Evolutionary conservation across 2,329 filamentous ascomycete genomes (phyloP), one percentile per base, ranked within the genome.

Genomic region (Aspergillus pseudotamarii): DNA sequence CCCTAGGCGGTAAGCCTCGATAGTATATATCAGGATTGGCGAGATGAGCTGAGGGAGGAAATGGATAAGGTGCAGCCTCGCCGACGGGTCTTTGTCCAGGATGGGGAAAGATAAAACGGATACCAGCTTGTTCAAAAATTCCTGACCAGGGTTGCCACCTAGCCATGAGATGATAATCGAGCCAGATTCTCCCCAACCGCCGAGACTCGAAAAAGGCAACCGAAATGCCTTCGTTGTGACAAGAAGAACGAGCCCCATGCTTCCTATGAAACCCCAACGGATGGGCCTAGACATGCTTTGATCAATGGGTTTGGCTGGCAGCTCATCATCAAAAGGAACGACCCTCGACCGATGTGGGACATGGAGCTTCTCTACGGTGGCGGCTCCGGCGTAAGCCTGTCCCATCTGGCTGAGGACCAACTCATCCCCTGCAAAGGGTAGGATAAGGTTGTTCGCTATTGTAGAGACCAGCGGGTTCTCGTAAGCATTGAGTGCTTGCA

Each of bases 41-140:
- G 54, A 57, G 11, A 57, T 57, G 19, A 57, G 32, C 21, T 57
- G 54, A 38, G 54, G 54, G 14, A 57, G 54, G 6, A 57, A 57
- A 32, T 57, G 28, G n/a, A 57, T 6, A 11, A 57, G 54, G 11
- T 57, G 54, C 19, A 43, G 21, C 32, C 34, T 57, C 4, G 8
- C 14, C n/a, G 21, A 19, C 0, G 41, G 41, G 41, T 43, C n/a
- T 4, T 19, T 43, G 10, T 43, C 41, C n/a, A 43, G 10, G 19
- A 43, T 43, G 8, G 41, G 41, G 10, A 43, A 19, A 21, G 41
- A 43, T 11, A 43, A 43, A n/a, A 43, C 19, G 3, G 41, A 43
- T 9, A 43, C n/a, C 16, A 43, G 41, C 19, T 10, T 43, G 41
- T 43, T 43, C 41, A 43, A 43, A 11, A 43, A 21, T 4, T 5